Base-by-base conservation (phyloP, 345 rosid genomes). In the Aquilaria yunnanensis region DNA sequence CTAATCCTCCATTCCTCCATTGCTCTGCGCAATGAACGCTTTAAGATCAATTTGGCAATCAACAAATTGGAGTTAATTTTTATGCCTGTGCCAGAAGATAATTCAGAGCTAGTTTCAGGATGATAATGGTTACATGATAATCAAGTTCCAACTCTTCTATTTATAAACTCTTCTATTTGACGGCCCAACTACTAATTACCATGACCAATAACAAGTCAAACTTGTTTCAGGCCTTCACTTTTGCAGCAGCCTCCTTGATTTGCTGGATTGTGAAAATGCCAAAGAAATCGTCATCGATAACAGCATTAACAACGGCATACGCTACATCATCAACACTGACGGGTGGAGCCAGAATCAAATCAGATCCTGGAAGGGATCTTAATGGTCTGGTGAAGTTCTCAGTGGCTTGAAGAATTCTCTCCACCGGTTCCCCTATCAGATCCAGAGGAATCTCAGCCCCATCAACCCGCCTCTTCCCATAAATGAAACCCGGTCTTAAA, bases 251-350 rank as follows among this genome's bases (percentile, higher is more conserved):
- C 80, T 90, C 90, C 77, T 90, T 93, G 77, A 93, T 93, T 79
- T 93, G 97, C 66, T 93, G 94, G 2, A 93, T 90, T 13, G 96
- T 87, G 85, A 90, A 86, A 71, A 85, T 63, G 56, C 98, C 97
- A 11, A 87, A 93, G 77, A 84, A 63, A 51, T 90, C 96, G 31
- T 87, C 92, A 66, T 89, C 96, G 34, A 64, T 79, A 6, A 93
- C 75, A 2, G 90, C 94, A 60, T 80, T 80, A 4, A 84, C 57
- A 16, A 60, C 94, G 3, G 98, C 92, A 9, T 81, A 78, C 9
- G 98, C 98, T 47, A 93, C 72, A 60, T 86, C 97, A 50, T 90
- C 92, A 0, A 87, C 90, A 54, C 76, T 93, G 46, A 93, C 83
- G 0, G 94, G 96, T 47, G 96, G 90, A 59, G 87, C 96, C 74